These are phyloP conservation scores for Tricholoma furcatifolium DNA, from an alignment of 768 basidiomycete species.

Conservation along the genomic window DNA sequence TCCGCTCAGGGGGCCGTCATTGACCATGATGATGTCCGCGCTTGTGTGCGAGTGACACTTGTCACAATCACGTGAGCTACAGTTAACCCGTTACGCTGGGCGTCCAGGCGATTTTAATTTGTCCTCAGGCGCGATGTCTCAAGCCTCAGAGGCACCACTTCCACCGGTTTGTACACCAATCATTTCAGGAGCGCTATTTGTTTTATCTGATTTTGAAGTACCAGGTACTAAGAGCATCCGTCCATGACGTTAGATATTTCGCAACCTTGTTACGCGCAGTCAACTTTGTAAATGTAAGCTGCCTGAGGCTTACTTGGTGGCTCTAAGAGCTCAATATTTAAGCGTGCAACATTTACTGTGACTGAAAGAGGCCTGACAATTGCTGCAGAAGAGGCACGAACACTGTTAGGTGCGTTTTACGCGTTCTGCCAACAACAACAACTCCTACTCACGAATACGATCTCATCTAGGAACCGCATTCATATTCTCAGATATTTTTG, in stretches of 20 bases:
- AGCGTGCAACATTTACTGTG: conserved; percentile 79
- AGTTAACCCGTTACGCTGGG: no score
- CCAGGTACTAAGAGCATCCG: conserved; percentile 66
- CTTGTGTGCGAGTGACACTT: no score
- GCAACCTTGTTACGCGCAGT: conserved; percentile 78
- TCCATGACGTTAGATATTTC: conserved; percentile 82
- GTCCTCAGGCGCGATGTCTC: not conserved
- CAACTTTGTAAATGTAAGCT: conserved; percentile 73
- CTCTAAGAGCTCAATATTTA: conserved; percentile 5
- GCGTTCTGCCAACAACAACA: not conserved
- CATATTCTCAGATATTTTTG: conserved; percentile 75
- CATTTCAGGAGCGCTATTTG: no score
- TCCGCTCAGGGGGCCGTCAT: no score
- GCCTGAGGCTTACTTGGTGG: not conserved
- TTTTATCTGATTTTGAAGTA: no score
- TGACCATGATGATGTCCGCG: no score
- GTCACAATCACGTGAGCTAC: no score
- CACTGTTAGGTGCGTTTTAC: conserved; percentile 59
- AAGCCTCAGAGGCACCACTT: not conserved
- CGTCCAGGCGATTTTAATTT: no score
- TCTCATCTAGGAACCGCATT: conserved; percentile 72
- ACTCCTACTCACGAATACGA: not conserved
- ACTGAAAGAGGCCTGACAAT: conserved; percentile 69
- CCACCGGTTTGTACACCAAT: not conserved
- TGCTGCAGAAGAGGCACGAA: conserved; percentile 82